Evolutionary conservation across 441 rosid species (phyloP).

Genomic region (Populus hybrid): DNA sequence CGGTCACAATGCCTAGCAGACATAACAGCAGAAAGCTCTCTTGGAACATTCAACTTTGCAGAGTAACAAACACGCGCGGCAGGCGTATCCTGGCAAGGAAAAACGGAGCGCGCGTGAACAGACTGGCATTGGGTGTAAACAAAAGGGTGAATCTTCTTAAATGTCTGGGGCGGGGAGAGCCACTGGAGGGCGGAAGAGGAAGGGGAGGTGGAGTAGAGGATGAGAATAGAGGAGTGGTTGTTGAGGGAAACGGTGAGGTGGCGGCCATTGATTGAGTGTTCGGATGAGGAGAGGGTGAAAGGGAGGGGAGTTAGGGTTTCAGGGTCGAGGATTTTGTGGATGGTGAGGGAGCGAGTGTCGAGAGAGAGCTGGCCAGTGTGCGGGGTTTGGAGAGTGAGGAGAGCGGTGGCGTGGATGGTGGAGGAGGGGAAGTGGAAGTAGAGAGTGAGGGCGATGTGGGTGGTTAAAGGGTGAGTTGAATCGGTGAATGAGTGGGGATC

Average conservation of each 20-base stretch:
- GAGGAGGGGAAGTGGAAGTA: conserved; percentile 76
- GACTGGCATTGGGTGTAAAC: conserved; percentile 90
- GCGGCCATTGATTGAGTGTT: conserved; percentile 52
- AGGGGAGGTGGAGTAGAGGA: conserved; percentile 62
- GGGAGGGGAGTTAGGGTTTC: conserved; percentile 45
- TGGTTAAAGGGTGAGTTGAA: conserved; percentile 61
- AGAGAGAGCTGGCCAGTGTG: conserved; percentile 56
- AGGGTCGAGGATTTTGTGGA: conserved; percentile 46
- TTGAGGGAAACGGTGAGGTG: conserved; percentile 47
- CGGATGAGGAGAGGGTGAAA: conserved; percentile 39
- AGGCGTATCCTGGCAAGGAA: no score
- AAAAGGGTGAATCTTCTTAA: conserved; percentile 61
- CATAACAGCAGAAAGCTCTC: conserved; percentile 76
- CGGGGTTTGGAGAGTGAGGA: conserved; percentile 55
- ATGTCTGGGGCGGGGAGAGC: conserved; percentile 79
- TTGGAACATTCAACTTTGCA: conserved; percentile 60
- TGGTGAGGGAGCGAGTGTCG: conserved; percentile 65
- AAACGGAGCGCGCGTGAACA: conserved; percentile 86
- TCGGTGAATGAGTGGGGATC: conserved; percentile 90
- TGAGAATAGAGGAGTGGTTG: conserved; percentile 40
- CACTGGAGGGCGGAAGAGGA: conserved; percentile 90
- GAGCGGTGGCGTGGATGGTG: conserved; percentile 72
- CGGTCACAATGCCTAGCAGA: conserved; percentile 68
- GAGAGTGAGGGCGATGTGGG: conserved; percentile 65
- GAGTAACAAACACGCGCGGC: conserved; percentile 68